Conservation (phyloP, 2,329 filamentous ascomycete species). For the Trichophyton rubrum region DNA sequence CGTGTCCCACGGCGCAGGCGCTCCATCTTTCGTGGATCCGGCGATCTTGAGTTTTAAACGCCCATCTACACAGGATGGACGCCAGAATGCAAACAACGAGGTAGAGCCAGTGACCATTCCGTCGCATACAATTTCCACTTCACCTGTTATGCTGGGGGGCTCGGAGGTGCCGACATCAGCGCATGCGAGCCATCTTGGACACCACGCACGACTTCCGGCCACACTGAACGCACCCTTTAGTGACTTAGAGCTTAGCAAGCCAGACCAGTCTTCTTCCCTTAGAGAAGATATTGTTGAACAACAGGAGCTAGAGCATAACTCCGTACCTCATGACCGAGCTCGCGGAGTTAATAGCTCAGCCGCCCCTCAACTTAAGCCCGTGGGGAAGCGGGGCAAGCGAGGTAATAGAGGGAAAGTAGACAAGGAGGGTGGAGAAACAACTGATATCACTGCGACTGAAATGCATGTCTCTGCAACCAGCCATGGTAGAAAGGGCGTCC, state of each 20-base stretch:
- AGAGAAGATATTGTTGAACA: conserved; percentile 13
- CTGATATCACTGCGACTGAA: not conserved
- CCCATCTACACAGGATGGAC: conserved; percentile 21
- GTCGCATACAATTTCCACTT: conserved; percentile 13
- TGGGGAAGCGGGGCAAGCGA: conserved; percentile 34
- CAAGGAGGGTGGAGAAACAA: conserved; percentile 28
- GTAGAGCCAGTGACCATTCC: conserved; percentile 4
- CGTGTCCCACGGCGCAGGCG: conserved; percentile 13
- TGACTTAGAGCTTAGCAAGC: conserved; percentile 25
- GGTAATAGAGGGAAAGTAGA: conserved; percentile 34
- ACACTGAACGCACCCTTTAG: conserved; percentile 36
- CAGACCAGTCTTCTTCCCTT: not conserved
- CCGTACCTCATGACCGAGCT: not conserved
- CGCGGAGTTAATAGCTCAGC: conserved; percentile 14
- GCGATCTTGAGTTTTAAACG: conserved; percentile 60
- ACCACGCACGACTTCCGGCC: conserved; percentile 20
- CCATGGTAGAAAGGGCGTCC: conserved; percentile 29
- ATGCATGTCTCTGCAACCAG: conserved; percentile 10
- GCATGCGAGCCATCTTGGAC: conserved; percentile 7
- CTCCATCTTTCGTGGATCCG: conserved; percentile 56
- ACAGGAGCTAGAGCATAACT: conserved; percentile 11
- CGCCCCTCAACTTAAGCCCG: conserved; percentile 19
- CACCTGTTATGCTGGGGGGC: conserved; percentile 23
- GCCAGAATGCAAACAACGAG: not conserved
- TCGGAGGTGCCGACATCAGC: conserved; percentile 16